phyloP scores from a whole-genome alignment of 148 eudicot genomes.

The Silene uniflora region DNA sequence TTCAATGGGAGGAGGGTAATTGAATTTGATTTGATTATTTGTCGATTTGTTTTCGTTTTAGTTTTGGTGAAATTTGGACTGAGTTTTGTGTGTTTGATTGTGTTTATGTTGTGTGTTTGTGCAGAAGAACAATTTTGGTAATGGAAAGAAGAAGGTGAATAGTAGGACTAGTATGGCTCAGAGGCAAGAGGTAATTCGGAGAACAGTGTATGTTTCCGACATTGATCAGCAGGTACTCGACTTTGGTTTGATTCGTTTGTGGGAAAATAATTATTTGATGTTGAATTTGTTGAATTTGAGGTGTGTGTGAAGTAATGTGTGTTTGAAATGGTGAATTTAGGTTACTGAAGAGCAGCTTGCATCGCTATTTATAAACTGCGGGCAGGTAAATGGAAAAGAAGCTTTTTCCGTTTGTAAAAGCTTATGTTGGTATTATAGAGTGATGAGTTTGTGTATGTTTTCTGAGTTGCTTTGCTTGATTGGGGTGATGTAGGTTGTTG shows the following conservation, averaged over 20 bases:
- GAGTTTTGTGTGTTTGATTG: neutral
- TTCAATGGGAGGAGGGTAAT: slow-evolving; percentile 47
- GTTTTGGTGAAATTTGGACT: neutral
- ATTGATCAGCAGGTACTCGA: slow-evolving; percentile 81
- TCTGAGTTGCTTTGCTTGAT: slow-evolving; percentile 13
- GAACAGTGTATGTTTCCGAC: slow-evolving; percentile 96
- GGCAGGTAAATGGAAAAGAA: slow-evolving; percentile 54
- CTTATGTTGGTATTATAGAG: neutral
- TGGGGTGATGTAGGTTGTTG: slow-evolving; percentile 69
- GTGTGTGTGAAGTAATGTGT: slow-evolving; percentile 1
- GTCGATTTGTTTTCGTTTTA: neutral
- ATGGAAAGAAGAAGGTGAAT: slow-evolving; percentile 74
- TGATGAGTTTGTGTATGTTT: slow-evolving; percentile 3
- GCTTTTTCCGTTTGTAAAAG: neutral
- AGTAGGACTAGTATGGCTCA: slow-evolving; percentile 80
- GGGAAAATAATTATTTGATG: neutral
- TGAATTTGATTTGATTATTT: neutral
- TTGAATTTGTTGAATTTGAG: slow-evolving; percentile 11
- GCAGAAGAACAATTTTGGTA: slow-evolving; percentile 46
- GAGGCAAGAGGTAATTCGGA: slow-evolving; percentile 68
- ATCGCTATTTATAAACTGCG: slow-evolving; percentile 71
- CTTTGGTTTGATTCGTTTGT: slow-evolving; percentile 2
- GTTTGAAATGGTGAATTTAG: slow-evolving; percentile 30
- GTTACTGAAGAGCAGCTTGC: slow-evolving; percentile 99
- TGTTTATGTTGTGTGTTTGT: no score